Conservation (phyloP, 225 moss, liverwort and hornwort species). For the Neckera pumila region DNA sequence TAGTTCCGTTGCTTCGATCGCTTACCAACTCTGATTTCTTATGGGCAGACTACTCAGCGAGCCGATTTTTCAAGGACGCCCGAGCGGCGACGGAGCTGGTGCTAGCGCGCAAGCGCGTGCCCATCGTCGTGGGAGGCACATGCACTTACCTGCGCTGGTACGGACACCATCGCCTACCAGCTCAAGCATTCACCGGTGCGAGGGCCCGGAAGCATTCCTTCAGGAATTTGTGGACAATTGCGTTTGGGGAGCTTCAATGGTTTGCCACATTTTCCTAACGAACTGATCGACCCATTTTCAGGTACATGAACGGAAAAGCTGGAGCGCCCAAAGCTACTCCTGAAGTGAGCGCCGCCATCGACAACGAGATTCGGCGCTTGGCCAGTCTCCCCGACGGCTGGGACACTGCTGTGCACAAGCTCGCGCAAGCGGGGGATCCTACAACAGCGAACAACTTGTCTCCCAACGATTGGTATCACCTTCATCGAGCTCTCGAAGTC, state of each 20-base stretch:
- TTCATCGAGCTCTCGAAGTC: constrained; percentile 73
- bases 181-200: constrained; percentile 27
- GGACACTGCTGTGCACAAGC: constrained; percentile 49
- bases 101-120: constrained; percentile 26
- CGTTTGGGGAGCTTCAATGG: background rate
- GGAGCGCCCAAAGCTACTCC: constrained; percentile 59
- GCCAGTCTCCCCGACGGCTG: constrained; percentile 42
- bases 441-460: constrained; percentile 47
- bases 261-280: background rate
- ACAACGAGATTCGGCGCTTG: constrained; percentile 32
- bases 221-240: background rate
- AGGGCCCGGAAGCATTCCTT: background rate
- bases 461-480: constrained; percentile 84
- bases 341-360: constrained; percentile 44
- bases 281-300: background rate
- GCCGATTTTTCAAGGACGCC: constrained; percentile 33
- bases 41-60: constrained; percentile 35
- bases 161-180: constrained; percentile 22
- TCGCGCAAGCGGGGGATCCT: constrained; percentile 67
- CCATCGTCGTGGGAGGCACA: constrained; percentile 52
- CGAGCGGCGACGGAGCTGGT: constrained; percentile 35
- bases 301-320: constrained; percentile 80
- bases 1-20: background rate
- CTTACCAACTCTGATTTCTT: background rate
- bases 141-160: constrained; percentile 53